A percentile compares a stretch with the other conserved stretches of the same genome.
Conservation (phyloP, 345 rosid species). For the Rhodamnia argentea region DNA sequence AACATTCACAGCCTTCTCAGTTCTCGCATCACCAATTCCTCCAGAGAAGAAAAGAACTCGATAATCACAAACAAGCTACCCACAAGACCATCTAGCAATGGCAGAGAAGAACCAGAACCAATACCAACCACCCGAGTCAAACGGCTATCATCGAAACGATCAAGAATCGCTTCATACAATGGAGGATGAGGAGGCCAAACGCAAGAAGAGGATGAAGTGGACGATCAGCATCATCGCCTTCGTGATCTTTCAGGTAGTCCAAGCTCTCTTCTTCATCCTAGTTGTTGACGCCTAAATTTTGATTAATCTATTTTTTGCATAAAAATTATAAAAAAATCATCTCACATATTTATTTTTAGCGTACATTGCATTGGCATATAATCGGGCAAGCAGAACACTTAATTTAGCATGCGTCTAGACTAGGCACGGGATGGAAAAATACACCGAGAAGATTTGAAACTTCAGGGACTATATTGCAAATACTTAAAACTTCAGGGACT, state of each 20-base stretch:
- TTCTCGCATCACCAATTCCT: background rate
- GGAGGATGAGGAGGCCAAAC: constrained; percentile 3
- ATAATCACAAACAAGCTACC: background rate
- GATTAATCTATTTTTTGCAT: too few species aligned
- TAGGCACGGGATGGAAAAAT: too few species aligned
- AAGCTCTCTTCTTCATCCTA: constrained; percentile 7
- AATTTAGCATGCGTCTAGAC: too few species aligned
- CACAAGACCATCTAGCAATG: background rate
- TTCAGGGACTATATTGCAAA: too few species aligned
- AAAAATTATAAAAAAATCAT: too few species aligned
- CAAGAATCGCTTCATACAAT: background rate
- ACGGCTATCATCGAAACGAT: background rate
- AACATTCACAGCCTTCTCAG: background rate
- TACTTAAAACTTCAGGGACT: too few species aligned
- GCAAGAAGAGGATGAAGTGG: constrained; percentile 16
- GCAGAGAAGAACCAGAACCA: background rate
- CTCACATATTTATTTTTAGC: too few species aligned
- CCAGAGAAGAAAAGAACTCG: background rate
- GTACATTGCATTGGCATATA: too few species aligned
- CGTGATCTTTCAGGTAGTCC: constrained; percentile 11
- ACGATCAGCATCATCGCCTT: constrained; percentile 7
- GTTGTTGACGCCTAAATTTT: too few species aligned
- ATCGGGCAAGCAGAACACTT: too few species aligned
- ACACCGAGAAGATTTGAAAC: too few species aligned
- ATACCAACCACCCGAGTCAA: background rate